Percentiles rank a stretch among this genome's conserved stretches.
Evolutionary conservation across 495 filamentous ascomycete species (phyloP).

Genomic region (Cercophora samala): DNA sequence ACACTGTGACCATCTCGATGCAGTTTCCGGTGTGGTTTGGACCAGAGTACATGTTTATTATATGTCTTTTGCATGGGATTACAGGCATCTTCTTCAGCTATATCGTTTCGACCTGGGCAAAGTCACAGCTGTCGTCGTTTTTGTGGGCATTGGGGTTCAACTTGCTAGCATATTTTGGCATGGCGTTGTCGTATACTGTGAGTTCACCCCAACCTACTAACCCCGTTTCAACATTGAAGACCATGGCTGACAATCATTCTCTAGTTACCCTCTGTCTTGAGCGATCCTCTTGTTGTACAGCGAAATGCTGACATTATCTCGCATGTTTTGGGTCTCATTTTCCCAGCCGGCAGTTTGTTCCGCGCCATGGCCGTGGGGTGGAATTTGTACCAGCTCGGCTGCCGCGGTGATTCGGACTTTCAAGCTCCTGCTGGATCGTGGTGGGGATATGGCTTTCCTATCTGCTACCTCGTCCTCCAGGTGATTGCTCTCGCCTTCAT

Average conservation of each 20-base stretch:
- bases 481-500: constrained; percentile 58
- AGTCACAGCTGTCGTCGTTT: constrained; percentile 35
- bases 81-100: constrained; percentile 65
- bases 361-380: constrained; percentile 65
- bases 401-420: constrained; percentile 55
- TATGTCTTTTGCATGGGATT: constrained; percentile 69
- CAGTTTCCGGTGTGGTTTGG: constrained; percentile 60
- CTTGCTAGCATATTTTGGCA: constrained; percentile 35
- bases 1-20: constrained; percentile 56
- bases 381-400: constrained; percentile 68
- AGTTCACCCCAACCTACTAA: neutral
- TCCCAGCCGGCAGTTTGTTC: constrained; percentile 64
- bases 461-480: constrained; percentile 68
- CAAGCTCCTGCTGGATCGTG: constrained; percentile 60
- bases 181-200: constrained; percentile 19
- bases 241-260: neutral
- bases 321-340: constrained; percentile 58
- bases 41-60: constrained; percentile 67
- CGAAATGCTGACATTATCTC: constrained; percentile 55
- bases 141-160: constrained; percentile 62
- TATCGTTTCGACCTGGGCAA: constrained; percentile 58
- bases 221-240: neutral
- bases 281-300: constrained; percentile 56
- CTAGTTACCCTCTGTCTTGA: constrained; percentile 67
- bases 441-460: constrained; percentile 68